Conservation (phyloP, 179 eudicot species). For the Sideroxylon spinosum region DNA sequence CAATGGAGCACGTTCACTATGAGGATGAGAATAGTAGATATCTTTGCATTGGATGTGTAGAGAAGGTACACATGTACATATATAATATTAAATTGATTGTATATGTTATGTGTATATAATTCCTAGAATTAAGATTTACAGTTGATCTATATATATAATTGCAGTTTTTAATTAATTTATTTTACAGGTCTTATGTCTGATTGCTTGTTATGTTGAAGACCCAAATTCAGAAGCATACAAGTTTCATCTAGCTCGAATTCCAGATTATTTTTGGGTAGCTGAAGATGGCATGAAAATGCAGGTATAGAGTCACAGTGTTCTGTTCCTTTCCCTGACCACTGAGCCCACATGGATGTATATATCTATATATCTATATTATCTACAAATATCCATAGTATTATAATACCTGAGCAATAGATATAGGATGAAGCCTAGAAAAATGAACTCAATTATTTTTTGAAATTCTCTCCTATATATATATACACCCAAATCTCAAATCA, state of each 20-base stretch:
- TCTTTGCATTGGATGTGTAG: constrained; percentile 57
- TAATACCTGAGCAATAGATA: no score
- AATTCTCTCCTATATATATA: not conserved
- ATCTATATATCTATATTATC: no score
- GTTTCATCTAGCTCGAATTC: constrained; percentile 52
- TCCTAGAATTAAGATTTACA: not conserved
- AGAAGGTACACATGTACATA: constrained; percentile 36
- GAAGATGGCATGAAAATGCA: constrained; percentile 76
- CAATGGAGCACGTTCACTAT: constrained; percentile 62
- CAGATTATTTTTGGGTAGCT: constrained; percentile 57
- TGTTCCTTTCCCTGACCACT: no score
- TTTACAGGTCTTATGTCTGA: constrained; percentile 51
- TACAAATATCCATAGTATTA: no score
- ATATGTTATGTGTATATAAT: not conserved
- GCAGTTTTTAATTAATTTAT: not conserved
- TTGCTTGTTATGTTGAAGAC: constrained; percentile 63
- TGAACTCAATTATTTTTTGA: no score
- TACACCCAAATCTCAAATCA: not conserved
- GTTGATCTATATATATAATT: not conserved
- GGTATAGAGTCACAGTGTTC: constrained; percentile 19
- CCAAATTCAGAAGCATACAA: constrained; percentile 52
- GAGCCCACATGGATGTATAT: no score
- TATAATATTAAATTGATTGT: not conserved
- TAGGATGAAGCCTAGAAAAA: no score
- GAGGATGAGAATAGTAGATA: constrained; percentile 65